These are phyloP conservation scores for Phytopythium cucurbitacearum DNA, from an alignment of 352 stramenopile genomes.

Conservation along the genomic window DNA sequence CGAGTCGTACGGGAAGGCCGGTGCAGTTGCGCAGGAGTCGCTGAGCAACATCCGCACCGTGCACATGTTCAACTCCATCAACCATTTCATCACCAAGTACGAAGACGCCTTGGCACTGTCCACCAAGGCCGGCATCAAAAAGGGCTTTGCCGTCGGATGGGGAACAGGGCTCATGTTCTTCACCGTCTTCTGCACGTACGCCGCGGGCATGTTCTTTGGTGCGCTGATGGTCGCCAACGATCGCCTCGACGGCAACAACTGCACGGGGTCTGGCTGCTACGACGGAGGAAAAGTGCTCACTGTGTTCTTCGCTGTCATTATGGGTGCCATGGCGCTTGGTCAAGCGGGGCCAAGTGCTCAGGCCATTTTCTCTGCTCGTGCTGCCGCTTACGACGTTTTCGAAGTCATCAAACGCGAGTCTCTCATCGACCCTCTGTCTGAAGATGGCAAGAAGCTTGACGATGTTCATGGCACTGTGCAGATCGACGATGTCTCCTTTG, in stretches of 20 bases:
- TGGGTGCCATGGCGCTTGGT: slow-evolving; percentile 50
- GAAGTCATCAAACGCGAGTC: slow-evolving; percentile 38
- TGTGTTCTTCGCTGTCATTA: slow-evolving; percentile 45
- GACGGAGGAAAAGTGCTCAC: slow-evolving; percentile 42
- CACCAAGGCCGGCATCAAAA: slow-evolving; percentile 29
- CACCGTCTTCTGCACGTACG: slow-evolving; percentile 50
- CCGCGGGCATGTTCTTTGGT: slow-evolving; percentile 56
- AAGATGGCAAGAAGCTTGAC: slow-evolving; percentile 16
- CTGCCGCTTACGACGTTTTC: slow-evolving; percentile 46
- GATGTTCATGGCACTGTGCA: slow-evolving; percentile 27
- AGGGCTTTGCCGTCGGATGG: slow-evolving; percentile 28
- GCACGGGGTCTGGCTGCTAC: slow-evolving; percentile 26
- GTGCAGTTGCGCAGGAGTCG: slow-evolving; percentile 49
- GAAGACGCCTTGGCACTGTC: slow-evolving; percentile 22
- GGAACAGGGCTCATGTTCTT: slow-evolving; percentile 53
- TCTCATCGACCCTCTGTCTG: slow-evolving; percentile 29
- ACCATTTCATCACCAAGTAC: slow-evolving; percentile 40
- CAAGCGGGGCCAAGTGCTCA: slow-evolving; percentile 41
- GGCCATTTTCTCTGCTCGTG: slow-evolving; percentile 31
- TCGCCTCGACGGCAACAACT: slow-evolving; percentile 16
- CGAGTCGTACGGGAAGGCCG: slow-evolving; percentile 42
- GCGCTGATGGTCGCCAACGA: slow-evolving; percentile 40
- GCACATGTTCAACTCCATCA: slow-evolving; percentile 47
- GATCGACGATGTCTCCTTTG: slow-evolving; percentile 74
- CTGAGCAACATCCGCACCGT: slow-evolving; percentile 59